Evolutionary conservation across 1,139 yeast genomes (phyloP), one percentile per base, ranked within the genome.

Genomic region (Blastobotrys serpentis): DNA sequence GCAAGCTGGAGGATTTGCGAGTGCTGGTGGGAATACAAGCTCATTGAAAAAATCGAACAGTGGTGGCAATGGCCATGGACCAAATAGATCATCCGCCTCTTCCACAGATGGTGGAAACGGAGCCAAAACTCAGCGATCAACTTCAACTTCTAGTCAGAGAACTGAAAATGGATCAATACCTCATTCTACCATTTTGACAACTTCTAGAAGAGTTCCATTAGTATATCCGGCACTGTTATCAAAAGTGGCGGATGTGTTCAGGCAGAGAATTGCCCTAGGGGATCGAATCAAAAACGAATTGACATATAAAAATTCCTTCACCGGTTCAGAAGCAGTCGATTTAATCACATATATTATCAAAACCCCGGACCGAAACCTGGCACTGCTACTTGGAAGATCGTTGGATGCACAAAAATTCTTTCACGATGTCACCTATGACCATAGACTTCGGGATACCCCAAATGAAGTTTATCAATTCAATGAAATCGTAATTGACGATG

Each of bases 341-440:
- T 78, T 85, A 21, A 82, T 92, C 51, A 84, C 95, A 52, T 77
- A 85, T 48, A 84, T 92, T 50, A 84, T 92, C 49, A 76, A 95
- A 56, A 90, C 97, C 2, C 86, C 89, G 13, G 98, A 92, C 66
- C 76, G 99, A 53, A 90, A 89, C 59, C 71, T 92, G 62, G 98
- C 98, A 0, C 71, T 92, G 43, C 71, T 92, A 43, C 71, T 94
- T 45, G 98, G 98, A 18, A 76, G 99, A 55, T 85, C 98, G 0
- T 73, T 92, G 52, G 98, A 92, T 68, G 96, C 97, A 0, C 98
- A 92, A 60, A 87, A 87, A 67, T 80, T 88, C 52, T 89, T 92
- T 67, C 96, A 89, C 63, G 98, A 92, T 69, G 98, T 90, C 22
- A 87, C 97, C 0, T 92, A 92, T 67, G 95, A 89, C 59, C 98